Percentiles rank a stretch among this genome's conserved stretches.
phyloP scores from a whole-genome alignment of 2,329 filamentous ascomycete genomes.

The Nothophaeocryptopus gaeumannii region DNA sequence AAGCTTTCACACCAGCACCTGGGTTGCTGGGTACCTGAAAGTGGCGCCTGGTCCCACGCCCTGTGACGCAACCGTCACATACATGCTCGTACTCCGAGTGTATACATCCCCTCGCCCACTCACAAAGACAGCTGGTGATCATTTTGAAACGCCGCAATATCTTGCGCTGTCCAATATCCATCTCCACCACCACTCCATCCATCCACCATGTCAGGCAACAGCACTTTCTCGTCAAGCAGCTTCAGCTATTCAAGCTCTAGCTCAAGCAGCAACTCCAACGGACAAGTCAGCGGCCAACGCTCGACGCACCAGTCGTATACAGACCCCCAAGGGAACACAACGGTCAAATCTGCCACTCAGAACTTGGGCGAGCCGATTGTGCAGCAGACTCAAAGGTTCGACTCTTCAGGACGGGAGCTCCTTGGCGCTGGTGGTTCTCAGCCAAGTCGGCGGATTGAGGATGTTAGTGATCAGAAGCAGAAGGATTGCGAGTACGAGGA shows the following conservation, averaged over 20 bases:
- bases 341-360: constrained; percentile 29
- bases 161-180: too few relatives aligned
- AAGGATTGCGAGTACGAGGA: constrained; percentile 29
- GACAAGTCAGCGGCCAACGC: constrained; percentile 26
- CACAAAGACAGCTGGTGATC: too few relatives aligned
- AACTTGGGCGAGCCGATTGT: constrained; percentile 31
- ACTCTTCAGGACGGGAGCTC: constrained; percentile 31
- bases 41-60: too few relatives aligned
- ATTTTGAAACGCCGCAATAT: too few relatives aligned
- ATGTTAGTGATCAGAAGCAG: constrained; percentile 29
- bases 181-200: constrained; percentile 7
- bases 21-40: too few relatives aligned
- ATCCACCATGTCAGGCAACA: constrained; percentile 19
- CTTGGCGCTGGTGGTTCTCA: constrained; percentile 10
- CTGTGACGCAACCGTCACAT: too few relatives aligned
- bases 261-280: constrained; percentile 24
- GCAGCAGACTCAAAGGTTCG: constrained; percentile 31
- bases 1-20: too few relatives aligned
- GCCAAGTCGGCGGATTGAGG: constrained; percentile 26
- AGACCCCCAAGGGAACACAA: constrained; percentile 29
- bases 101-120: too few relatives aligned
- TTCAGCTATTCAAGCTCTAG: constrained; percentile 21
- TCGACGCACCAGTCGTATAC: constrained; percentile 25
- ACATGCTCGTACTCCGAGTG: too few relatives aligned
- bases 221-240: constrained; percentile 6